Evolutionary conservation across 2,329 filamentous ascomycete genomes (phyloP).

Genomic region (Fusarium secorum): DNA sequence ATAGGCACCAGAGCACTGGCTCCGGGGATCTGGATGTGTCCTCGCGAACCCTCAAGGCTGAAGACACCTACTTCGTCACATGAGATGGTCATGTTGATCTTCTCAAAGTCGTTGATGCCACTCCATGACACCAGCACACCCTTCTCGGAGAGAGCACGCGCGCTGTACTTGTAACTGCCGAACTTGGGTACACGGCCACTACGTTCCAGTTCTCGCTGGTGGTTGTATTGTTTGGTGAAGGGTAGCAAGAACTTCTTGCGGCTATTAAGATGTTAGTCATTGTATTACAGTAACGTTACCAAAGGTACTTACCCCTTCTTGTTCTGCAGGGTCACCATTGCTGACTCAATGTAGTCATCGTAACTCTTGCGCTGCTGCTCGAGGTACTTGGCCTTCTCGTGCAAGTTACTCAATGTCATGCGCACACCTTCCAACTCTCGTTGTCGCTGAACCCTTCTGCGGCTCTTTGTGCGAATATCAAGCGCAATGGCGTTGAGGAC

Average conservation of each 20-base stretch:
- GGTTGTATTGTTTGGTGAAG: slow-evolving; percentile 98
- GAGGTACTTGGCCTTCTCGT: slow-evolving; percentile 88
- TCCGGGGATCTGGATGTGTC: slow-evolving; percentile 94
- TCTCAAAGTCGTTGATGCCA: slow-evolving; percentile 80
- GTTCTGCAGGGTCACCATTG: slow-evolving; percentile 95
- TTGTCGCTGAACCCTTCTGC: slow-evolving; percentile 87
- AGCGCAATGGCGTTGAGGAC: slow-evolving; percentile 96
- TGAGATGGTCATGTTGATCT: slow-evolving; percentile 91
- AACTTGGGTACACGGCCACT: slow-evolving; percentile 95
- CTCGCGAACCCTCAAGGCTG: slow-evolving; percentile 86
- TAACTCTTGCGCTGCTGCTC: slow-evolving; percentile 97
- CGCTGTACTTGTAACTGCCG: slow-evolving; percentile 96
- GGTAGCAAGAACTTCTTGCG: slow-evolving; percentile 94
- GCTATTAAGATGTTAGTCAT: slow-evolving; percentile 51
- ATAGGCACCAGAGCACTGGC: slow-evolving; percentile 88
- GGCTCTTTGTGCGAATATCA: slow-evolving; percentile 97
- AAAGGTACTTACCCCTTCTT: slow-evolving; percentile 79
- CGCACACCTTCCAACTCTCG: slow-evolving; percentile 87
- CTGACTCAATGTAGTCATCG: slow-evolving; percentile 99
- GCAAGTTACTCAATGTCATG: slow-evolving; percentile 75
- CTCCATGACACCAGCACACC: slow-evolving; percentile 93
- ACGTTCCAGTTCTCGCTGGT: slow-evolving; percentile 93
- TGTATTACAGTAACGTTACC: neutral
- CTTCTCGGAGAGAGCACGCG: slow-evolving; percentile 87
- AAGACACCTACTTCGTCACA: slow-evolving; percentile 96